Conservation (phyloP, 2,329 filamentous ascomycete species). For the Alternaria postmessia region DNA sequence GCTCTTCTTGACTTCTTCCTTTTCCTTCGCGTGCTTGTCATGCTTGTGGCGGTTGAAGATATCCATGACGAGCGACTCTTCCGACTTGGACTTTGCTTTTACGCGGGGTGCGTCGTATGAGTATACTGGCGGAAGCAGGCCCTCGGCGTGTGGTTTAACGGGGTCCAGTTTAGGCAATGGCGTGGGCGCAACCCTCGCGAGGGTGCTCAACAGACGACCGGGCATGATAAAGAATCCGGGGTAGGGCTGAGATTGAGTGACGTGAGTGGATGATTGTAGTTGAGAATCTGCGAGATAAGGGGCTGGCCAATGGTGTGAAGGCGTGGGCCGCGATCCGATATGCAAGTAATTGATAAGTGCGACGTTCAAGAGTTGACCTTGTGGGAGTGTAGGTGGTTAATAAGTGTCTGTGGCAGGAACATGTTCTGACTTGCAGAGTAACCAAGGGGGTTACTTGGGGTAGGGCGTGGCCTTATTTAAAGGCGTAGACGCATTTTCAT, state of each 20-base stretch:
- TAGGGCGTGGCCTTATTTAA: slow-evolving; percentile 33
- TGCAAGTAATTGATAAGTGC: slow-evolving; percentile 25
- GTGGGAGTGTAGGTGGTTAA: slow-evolving; percentile 46
- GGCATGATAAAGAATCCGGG: slow-evolving; percentile 47
- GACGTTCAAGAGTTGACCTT: slow-evolving; percentile 43
- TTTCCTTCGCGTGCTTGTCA: slow-evolving; percentile 31
- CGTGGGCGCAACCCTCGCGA: slow-evolving; percentile 44
- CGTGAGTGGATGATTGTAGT: slow-evolving; percentile 20
- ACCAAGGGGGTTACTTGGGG: slow-evolving; percentile 14
- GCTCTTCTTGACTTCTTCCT: slow-evolving; percentile 42
- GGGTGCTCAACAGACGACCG: slow-evolving; percentile 45
- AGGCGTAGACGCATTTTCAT: neutral
- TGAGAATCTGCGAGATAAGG: slow-evolving; percentile 25
- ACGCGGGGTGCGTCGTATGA: slow-evolving; percentile 42
- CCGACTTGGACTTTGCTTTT: slow-evolving; percentile 39
- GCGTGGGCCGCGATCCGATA: slow-evolving; percentile 24
- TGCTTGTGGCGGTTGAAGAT: slow-evolving; percentile 50
- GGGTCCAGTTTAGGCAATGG: slow-evolving; percentile 42
- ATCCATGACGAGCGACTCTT: slow-evolving; percentile 51
- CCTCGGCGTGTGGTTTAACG: slow-evolving; percentile 30
- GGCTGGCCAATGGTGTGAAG: slow-evolving; percentile 26
- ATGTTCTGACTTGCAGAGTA: slow-evolving; percentile 30
- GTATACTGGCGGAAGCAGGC: slow-evolving; percentile 46
- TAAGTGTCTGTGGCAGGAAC: slow-evolving; percentile 42
- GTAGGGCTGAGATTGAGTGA: slow-evolving; percentile 33